These are phyloP conservation scores for Boechera retrofracta DNA, from an alignment of 345 rosid species.

Conservation along the genomic window DNA sequence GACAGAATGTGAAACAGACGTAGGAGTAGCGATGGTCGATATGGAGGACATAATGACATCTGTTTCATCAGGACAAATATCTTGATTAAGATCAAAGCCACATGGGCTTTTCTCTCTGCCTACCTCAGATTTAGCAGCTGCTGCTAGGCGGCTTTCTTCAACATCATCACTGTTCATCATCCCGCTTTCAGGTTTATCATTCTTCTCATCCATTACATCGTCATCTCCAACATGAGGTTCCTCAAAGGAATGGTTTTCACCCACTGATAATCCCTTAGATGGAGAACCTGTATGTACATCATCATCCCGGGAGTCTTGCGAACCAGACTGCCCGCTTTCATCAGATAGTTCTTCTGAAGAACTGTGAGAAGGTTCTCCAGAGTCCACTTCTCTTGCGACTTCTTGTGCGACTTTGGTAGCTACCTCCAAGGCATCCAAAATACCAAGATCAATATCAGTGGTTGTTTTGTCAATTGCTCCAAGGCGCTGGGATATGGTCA, in stretches of 20 bases:
- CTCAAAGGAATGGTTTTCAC: conserved; percentile 55
- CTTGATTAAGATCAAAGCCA: conserved; percentile 84
- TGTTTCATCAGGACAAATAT: conserved; percentile 74
- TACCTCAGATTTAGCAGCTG: conserved; percentile 56
- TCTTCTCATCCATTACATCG: conserved; percentile 43
- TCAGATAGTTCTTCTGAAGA: conserved; percentile 65
- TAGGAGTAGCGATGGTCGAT: conserved; percentile 51
- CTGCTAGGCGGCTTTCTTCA: conserved; percentile 64
- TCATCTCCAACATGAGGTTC: conserved; percentile 46
- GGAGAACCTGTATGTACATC: conserved; percentile 40
- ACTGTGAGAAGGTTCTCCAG: conserved; percentile 64
- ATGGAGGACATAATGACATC: conserved; percentile 55
- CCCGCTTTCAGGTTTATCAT: conserved; percentile 47
- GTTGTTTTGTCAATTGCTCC: conserved; percentile 52
- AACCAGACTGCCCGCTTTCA: conserved; percentile 52
- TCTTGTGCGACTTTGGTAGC: conserved; percentile 94
- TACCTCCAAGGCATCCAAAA: conserved; percentile 88
- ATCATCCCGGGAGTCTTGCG: conserved; percentile 56
- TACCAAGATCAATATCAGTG: conserved; percentile 74
- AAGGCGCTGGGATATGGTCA: conserved; percentile 45
- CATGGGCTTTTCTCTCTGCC: conserved; percentile 63
- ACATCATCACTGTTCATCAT: conserved; percentile 51
- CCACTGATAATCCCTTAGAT: conserved; percentile 51
- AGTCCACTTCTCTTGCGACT: conserved; percentile 85
- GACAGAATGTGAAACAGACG: conserved; percentile 55